Conservation (phyloP, 345 rosid genomes). For the Triadica sebifera region DNA sequence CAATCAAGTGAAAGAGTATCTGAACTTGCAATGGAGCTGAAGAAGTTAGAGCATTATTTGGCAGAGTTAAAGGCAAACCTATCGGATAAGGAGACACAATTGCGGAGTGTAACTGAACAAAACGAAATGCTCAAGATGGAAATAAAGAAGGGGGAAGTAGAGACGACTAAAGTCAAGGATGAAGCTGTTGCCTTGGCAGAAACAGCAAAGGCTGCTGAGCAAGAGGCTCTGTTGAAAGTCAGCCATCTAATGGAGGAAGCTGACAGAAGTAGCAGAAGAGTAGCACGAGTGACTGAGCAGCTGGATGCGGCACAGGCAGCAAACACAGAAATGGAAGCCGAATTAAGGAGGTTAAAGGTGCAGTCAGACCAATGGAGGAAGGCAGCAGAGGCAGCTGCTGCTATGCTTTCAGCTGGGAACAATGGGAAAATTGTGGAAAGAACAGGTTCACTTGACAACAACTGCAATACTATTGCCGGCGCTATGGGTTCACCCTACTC, state of each 20-base stretch:
- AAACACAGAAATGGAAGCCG: slow-evolving; percentile 75
- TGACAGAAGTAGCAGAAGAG: slow-evolving; percentile 64
- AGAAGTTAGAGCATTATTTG: slow-evolving; percentile 53
- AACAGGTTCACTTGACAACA: slow-evolving; percentile 57
- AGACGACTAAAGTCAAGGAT: slow-evolving; percentile 41
- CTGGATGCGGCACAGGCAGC: slow-evolving; percentile 72
- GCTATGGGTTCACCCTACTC: slow-evolving; percentile 60
- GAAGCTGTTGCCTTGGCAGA: slow-evolving; percentile 47
- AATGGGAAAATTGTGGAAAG: slow-evolving; percentile 64
- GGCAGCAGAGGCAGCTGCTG: slow-evolving; percentile 94
- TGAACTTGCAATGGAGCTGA: slow-evolving; percentile 42
- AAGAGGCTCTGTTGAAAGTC: slow-evolving; percentile 60
- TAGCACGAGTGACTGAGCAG: slow-evolving; percentile 56
- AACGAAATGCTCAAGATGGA: slow-evolving; percentile 55
- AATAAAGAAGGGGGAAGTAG: slow-evolving; percentile 48
- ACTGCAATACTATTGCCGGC: slow-evolving; percentile 42
- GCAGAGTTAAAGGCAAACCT: slow-evolving; percentile 51
- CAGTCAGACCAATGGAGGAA: slow-evolving; percentile 99
- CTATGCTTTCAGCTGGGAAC: slow-evolving; percentile 75
- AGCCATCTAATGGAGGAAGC: slow-evolving; percentile 65
- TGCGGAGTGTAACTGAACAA: slow-evolving; percentile 45
- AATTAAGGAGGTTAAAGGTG: slow-evolving; percentile 85
- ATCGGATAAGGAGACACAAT: slow-evolving; percentile 50
- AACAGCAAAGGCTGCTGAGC: slow-evolving; percentile 53
- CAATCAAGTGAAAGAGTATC: slow-evolving; percentile 37